Evolutionary conservation across 768 basidiomycete genomes (phyloP).

Genomic region (Hericium rajendrae): DNA sequence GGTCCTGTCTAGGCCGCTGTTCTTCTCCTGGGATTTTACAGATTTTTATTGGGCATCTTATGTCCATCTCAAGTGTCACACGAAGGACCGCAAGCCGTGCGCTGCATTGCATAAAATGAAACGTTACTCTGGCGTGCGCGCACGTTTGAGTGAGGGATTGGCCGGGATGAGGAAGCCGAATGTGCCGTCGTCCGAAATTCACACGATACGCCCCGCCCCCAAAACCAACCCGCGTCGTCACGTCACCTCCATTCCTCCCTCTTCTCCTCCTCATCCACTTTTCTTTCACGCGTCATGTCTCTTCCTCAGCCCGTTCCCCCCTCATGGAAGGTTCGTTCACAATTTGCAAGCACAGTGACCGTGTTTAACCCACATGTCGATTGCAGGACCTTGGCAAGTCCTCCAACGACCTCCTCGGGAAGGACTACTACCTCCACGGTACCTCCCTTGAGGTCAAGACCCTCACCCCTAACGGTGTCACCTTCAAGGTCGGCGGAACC

Average conservation of each 20-base stretch:
- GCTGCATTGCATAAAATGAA: too few relatives aligned
- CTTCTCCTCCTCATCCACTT: not conserved
- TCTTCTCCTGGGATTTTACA: too few relatives aligned
- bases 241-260: not conserved
- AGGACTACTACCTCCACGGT: constrained; percentile 81
- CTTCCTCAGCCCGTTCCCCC: constrained; percentile 94
- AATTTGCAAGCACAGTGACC: not conserved
- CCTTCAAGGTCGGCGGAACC: constrained; percentile 86
- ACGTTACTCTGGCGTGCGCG: too few relatives aligned
- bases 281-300: constrained; percentile 43
- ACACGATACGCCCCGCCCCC: not conserved
- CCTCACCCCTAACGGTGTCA: constrained; percentile 77
- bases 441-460: constrained; percentile 80
- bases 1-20: too few relatives aligned
- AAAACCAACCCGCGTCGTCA: not conserved
- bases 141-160: too few relatives aligned
- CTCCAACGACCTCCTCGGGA: constrained; percentile 85
- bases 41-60: too few relatives aligned
- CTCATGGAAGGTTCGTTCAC: constrained; percentile 78
- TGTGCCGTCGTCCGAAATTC: not conserved
- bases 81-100: too few relatives aligned
- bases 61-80: too few relatives aligned
- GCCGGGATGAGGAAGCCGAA: too few relatives aligned
- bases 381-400: constrained; percentile 90
- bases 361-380: not conserved